Percentiles rank a stretch among this genome's conserved stretches.
phyloP scores from a whole-genome alignment of 495 filamentous ascomycete species.

The Xylaria telfairii region DNA sequence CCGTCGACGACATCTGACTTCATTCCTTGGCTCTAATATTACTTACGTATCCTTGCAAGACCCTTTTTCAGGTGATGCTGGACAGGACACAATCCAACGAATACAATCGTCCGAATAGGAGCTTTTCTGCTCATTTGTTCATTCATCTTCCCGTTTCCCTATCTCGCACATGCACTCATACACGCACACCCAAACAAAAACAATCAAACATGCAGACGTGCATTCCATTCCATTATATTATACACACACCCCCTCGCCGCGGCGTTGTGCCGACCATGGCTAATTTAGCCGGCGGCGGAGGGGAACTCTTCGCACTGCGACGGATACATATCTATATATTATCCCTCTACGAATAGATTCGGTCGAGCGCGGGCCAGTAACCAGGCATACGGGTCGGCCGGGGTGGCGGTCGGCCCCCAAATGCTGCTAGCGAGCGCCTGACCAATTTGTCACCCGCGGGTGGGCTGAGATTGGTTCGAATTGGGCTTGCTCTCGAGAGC shows the following conservation, averaged over 20 bases:
- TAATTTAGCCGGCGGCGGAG: conserved; percentile 4
- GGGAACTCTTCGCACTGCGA: too few relatives aligned
- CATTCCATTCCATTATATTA: too few relatives aligned
- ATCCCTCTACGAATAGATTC: background rate
- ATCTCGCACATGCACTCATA: background rate
- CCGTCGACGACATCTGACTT: conserved; percentile 3
- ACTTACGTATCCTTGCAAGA: background rate
- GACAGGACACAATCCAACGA: background rate
- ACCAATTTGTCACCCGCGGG: conserved; percentile 22
- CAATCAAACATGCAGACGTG: background rate
- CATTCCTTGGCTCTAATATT: conserved; percentile 12
- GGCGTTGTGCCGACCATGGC: background rate
- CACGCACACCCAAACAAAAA: too few relatives aligned
- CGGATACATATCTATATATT: background rate
- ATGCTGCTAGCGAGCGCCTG: conserved; percentile 17
- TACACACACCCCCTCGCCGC: background rate
- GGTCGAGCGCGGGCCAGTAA: conserved; percentile 2
- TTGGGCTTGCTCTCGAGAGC: background rate
- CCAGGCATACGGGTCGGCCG: conserved; percentile 25
- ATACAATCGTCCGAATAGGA: background rate
- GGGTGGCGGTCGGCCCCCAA: conserved; percentile 22
- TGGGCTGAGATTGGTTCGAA: conserved; percentile 15
- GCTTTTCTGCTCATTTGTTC: background rate
- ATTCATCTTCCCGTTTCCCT: background rate
- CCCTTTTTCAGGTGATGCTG: conserved; percentile 16